phyloP scores from a whole-genome alignment of 441 rosid genomes.

The Omphalea diandra region DNA sequence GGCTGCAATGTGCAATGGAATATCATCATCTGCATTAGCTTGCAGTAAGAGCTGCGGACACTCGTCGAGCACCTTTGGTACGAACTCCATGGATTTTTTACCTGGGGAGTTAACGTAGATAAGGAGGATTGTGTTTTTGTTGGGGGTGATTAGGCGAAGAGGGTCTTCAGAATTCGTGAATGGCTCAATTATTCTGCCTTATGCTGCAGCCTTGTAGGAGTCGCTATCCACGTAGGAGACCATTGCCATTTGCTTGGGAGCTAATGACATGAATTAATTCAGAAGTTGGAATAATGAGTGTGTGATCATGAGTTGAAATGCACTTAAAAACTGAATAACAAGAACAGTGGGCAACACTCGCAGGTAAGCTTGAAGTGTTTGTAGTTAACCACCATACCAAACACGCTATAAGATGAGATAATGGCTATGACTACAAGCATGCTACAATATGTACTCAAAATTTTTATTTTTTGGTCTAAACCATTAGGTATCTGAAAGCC shows the following conservation, averaged over 20 bases:
- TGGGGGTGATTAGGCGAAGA: neutral
- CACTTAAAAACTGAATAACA: no score
- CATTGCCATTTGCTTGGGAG: neutral
- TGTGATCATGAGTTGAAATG: no score
- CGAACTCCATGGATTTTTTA: neutral
- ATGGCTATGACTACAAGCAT: no score
- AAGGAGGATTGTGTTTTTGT: slow-evolving; percentile 16
- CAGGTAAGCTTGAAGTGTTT: no score
- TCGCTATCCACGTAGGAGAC: neutral
- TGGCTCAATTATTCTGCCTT: neutral
- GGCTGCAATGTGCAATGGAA: slow-evolving; percentile 24
- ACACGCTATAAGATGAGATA: no score
- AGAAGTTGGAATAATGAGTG: no score
- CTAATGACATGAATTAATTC: no score
- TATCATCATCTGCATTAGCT: slow-evolving; percentile 13
- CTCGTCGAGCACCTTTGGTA: neutral
- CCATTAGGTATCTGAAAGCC: no score
- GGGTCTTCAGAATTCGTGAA: neutral
- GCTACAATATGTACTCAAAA: no score
- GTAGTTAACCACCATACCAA: no score
- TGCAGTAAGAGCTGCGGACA: slow-evolving; percentile 10
- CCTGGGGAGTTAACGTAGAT: neutral
- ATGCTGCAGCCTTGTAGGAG: slow-evolving; percentile 15
- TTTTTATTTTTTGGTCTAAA: no score
- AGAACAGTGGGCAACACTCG: no score